These are phyloP conservation scores for Malassezia vespertilionis DNA, from an alignment of 1,284 basidiomycete genomes.

Conservation along the genomic window DNA sequence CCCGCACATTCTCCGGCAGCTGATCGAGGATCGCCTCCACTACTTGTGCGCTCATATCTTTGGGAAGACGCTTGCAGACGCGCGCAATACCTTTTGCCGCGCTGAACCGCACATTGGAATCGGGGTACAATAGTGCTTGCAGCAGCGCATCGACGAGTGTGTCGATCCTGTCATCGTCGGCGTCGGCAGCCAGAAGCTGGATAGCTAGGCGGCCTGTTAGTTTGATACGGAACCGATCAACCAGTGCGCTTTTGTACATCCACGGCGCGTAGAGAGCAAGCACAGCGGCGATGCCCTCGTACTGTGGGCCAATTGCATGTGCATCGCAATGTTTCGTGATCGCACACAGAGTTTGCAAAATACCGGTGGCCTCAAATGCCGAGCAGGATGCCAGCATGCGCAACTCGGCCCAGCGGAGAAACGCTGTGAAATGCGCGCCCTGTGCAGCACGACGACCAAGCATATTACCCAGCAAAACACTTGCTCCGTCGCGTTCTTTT, in stretches of 20 bases:
- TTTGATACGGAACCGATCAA: slow-evolving; percentile 38
- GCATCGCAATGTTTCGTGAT: slow-evolving; percentile 56
- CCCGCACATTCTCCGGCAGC: slow-evolving; percentile 56
- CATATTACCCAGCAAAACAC: slow-evolving; percentile 61
- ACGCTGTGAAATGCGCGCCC: background rate
- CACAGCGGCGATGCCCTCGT: no score
- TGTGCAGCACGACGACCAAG: slow-evolving; percentile 59
- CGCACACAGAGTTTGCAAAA: slow-evolving; percentile 64
- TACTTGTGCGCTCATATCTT: slow-evolving; percentile 65
- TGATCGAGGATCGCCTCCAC: slow-evolving; percentile 66
- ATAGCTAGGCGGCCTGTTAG: slow-evolving; percentile 34
- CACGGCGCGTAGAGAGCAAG: slow-evolving; percentile 10
- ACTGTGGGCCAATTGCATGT: slow-evolving; percentile 14
- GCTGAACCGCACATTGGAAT: slow-evolving; percentile 89
- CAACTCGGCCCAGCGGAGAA: slow-evolving; percentile 7
- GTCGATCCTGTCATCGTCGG: slow-evolving; percentile 9
- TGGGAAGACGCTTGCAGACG: slow-evolving; percentile 67
- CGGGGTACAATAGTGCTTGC: slow-evolving; percentile 68
- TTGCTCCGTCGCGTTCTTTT: slow-evolving; percentile 67
- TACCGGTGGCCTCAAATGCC: slow-evolving; percentile 53
- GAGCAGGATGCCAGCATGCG: slow-evolving; percentile 10
- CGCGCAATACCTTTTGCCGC: slow-evolving; percentile 84
- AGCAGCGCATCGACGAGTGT: slow-evolving; percentile 53
- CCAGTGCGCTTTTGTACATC: slow-evolving; percentile 21
- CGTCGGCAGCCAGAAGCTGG: slow-evolving; percentile 21